These are phyloP conservation scores for Zygosaccharomyces pseudobailii DNA, from an alignment of 1,139 yeast genomes.

Conservation along the genomic window DNA sequence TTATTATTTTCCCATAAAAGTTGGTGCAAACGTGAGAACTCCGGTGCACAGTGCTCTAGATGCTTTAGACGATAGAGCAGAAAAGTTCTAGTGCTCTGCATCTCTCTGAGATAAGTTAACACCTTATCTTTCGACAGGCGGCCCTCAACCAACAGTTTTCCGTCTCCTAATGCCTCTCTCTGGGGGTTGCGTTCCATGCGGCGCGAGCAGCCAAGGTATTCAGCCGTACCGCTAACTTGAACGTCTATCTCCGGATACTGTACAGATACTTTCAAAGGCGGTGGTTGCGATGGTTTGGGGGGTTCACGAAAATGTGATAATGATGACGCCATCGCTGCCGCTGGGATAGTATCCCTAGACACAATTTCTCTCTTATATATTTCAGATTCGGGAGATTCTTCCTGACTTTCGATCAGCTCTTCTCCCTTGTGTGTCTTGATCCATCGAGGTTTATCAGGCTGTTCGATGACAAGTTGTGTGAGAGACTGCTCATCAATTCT, in stretches of 20 bases:
- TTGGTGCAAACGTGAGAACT: slow-evolving; percentile 16
- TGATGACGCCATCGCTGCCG: not conserved
- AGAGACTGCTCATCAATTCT: slow-evolving; percentile 66
- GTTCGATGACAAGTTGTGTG: slow-evolving; percentile 57
- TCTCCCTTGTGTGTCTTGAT: slow-evolving; percentile 85
- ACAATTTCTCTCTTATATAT: slow-evolving; percentile 20
- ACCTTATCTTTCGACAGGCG: slow-evolving; percentile 23
- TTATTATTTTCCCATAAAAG: slow-evolving; percentile 19
- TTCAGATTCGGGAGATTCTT: slow-evolving; percentile 36
- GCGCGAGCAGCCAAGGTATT: slow-evolving; percentile 11
- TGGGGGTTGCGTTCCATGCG: slow-evolving; percentile 11
- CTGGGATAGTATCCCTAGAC: slow-evolving; percentile 9
- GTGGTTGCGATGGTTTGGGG: slow-evolving; percentile 2
- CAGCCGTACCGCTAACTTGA: slow-evolving; percentile 9
- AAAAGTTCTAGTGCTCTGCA: slow-evolving; percentile 19
- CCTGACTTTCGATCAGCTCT: slow-evolving; percentile 57
- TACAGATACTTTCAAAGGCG: slow-evolving; percentile 1
- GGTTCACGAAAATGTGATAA: not conserved
- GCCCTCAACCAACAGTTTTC: slow-evolving; percentile 24
- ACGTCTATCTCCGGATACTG: slow-evolving; percentile 11
- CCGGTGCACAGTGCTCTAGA: slow-evolving; percentile 6
- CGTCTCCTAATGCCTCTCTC: slow-evolving; percentile 22
- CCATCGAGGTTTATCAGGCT: slow-evolving; percentile 54
- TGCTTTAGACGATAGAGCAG: slow-evolving; percentile 20
- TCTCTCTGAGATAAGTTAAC: slow-evolving; percentile 20